Base-by-base conservation (phyloP, 1,284 basidiomycete genomes). In the Ganoderma sp. region DNA sequence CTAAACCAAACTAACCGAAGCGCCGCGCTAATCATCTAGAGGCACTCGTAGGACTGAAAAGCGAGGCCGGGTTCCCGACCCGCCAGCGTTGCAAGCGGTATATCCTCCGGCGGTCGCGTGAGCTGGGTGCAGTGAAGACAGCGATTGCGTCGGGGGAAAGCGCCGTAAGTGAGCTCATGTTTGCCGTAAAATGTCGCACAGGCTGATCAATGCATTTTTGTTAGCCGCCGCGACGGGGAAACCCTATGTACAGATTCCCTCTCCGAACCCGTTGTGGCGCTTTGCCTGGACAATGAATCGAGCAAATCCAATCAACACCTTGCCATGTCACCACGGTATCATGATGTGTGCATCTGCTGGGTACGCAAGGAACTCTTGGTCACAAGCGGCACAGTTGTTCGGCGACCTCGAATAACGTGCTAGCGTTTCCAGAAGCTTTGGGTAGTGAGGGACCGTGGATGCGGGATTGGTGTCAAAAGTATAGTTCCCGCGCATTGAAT, bases 121-220 rank as follows among this genome's bases (percentile, higher is more conserved):
- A 19, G 32, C 28, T 28, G 4, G 52, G 32, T 5, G 32, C 28
- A 32, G 17, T 17, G 10, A 32, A 54, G 10, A 34, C 52, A 56
- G 52, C 32, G 52, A 56, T 56, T 56, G 32, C 52, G 52, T 56
- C 52, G 52, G 52, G 52, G 52, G 52, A 56, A 56, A 19, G 6
- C 28, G 17, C 28, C 28, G 28, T 56, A 34, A 56, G 28, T 32
- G 17, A 34, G 22, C 15, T 15, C 5, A 22, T 17, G 52, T 34
- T 17, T 28, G 52, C 52, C 52, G 52, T 56, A 56, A 56, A 9
- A 56, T 32, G 52, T 34, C 15, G 52, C 52, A 28, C 7, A 3
- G 17, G 32, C 32, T 56, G 15, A 56, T 8, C 52, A 32, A 32
- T 56, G 1, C 52, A 19, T 32, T 56, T 3, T 7, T 22, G 3